phyloP scores from a whole-genome alignment of 495 filamentous ascomycete species.

The Hypoxylon crocopeplum region DNA sequence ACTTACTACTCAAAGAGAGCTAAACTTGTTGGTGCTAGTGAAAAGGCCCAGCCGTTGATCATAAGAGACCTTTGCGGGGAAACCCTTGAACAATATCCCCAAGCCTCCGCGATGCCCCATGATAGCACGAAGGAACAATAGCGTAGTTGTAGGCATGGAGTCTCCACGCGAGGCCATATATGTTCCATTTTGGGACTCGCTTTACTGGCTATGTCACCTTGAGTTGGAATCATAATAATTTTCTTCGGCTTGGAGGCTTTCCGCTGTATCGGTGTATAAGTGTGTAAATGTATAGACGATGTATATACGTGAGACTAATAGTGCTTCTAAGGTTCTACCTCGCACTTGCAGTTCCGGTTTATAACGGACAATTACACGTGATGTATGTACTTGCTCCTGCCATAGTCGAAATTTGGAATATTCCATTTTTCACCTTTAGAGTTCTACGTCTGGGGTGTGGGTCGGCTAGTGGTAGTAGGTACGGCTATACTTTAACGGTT shows the following conservation, averaged over 20 bases:
- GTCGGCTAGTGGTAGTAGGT: no score
- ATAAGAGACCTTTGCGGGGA: conserved; percentile 29
- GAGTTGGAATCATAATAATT: no score
- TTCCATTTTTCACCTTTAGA: not conserved
- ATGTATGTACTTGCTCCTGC: conserved; percentile 1
- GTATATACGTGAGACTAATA: no score
- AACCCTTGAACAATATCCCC: conserved; percentile 14
- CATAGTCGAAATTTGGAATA: conserved; percentile 31
- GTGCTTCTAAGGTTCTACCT: no score
- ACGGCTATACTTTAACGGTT: no score
- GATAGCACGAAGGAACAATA: conserved; percentile 22
- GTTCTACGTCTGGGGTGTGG: conserved; percentile 1
- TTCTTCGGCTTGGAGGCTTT: conserved; percentile 6
- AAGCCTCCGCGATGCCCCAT: conserved; percentile 23
- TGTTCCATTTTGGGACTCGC: conserved; percentile 18
- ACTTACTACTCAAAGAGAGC: conserved; percentile 12
- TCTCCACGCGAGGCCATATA: conserved; percentile 32
- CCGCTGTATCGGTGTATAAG: no score
- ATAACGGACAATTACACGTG: no score
- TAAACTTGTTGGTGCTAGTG: conserved; percentile 4
- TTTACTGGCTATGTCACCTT: no score
- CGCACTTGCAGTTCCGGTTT: no score
- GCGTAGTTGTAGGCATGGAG: conserved; percentile 21
- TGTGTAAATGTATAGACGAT: no score
- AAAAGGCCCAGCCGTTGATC: conserved; percentile 18